Base-by-base conservation (phyloP, 306 rosid species). In the Cicer pinnatifidum region DNA sequence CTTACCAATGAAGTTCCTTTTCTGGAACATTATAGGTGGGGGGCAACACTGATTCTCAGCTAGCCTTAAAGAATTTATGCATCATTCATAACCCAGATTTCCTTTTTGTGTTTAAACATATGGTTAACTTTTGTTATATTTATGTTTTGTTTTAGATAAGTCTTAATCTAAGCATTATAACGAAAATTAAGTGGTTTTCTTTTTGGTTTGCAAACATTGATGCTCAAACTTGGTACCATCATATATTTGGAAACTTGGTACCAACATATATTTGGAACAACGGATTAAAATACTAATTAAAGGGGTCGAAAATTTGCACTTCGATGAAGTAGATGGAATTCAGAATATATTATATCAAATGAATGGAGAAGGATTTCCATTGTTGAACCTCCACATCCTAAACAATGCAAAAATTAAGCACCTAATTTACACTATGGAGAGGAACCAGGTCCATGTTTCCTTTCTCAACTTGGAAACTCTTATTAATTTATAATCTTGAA, bases 251-350 rank as follows among this genome's bases (percentile, higher is more conserved):
- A 39, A 47, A 63, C 12, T 63, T 8, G 33, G 4, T 39, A 13
- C 50, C 33, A 63, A 8, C 35, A 63, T 15, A 15, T 28, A 9
- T 63, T 15, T 13, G 13, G 69, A 39, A 47, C 35, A 39, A 0
- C 50, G 48, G 8, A 63, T 63, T 63, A 39, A 63, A 63, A 8
- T 13, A 63, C 16, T 63, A 11, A 63, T 63, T 63, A 9, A 40
- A 63, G 50, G 69, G 3, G 35, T 39, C 1, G 69, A 63, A 50
- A 39, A 63, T 39, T 63, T 63, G 13, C 39, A 40, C 35, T 15
- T 63, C 35, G 50, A 63, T 63, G 69, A 63, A 39, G 48, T 63
- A 63, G 9, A 39, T 63, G 69, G 48, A 11, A 15, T 63, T 63
- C 48, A 8, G 3, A 63, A 39, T 39, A 33, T 63, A 48, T 11